These are phyloP conservation scores for Paramecium primaurelia DNA, from an alignment of 73 alveolate species.

Conservation along the genomic window DNA sequence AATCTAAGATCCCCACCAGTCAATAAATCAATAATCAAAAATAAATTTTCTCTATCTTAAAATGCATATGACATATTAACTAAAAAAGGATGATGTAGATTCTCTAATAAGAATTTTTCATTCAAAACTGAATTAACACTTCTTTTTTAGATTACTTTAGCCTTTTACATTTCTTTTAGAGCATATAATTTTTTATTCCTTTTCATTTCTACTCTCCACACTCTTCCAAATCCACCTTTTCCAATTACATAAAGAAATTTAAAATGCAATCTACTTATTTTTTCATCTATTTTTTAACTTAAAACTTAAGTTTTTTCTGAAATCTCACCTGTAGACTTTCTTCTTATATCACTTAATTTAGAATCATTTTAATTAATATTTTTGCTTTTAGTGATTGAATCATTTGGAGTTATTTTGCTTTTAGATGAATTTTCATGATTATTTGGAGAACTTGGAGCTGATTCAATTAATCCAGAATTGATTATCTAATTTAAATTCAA, in stretches of 20 bases:
- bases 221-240: constrained; percentile 73
- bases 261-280: constrained; percentile 6
- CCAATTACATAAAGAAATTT: constrained; percentile 60
- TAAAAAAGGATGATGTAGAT: constrained; percentile 80
- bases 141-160: constrained; percentile 76
- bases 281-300: background rate
- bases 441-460: constrained; percentile 44
- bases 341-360: background rate
- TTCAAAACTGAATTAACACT: constrained; percentile 88
- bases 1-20: constrained; percentile 74
- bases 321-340: constrained; percentile 28
- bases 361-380: background rate
- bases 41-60: constrained; percentile 69
- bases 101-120: constrained; percentile 85
- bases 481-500: background rate
- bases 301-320: background rate
- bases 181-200: constrained; percentile 70
- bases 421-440: background rate
- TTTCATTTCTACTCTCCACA: constrained; percentile 76
- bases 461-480: background rate
- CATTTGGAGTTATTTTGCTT: background rate
- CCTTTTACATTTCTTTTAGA: constrained; percentile 56
- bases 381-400: background rate
- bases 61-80: constrained; percentile 69
- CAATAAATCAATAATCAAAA: constrained; percentile 66